Evolutionary conservation across 1,284 basidiomycete species (phyloP), one percentile per base, ranked within the genome.

Genomic region (Trametes sp.): DNA sequence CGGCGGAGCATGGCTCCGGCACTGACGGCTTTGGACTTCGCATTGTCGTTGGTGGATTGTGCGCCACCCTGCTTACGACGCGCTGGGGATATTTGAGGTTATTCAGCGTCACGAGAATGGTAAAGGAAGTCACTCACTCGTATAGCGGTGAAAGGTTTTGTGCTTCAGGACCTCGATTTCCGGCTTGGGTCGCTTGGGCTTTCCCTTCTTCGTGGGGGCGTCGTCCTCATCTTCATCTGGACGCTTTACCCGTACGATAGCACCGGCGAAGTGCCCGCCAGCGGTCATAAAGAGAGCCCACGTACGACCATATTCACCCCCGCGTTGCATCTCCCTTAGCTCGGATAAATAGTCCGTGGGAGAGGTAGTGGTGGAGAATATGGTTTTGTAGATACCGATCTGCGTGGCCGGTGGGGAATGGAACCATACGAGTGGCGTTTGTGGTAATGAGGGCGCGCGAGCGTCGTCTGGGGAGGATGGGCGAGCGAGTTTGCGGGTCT

Each of bases 131-230:
- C 23, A 60, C 86, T 63, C 63, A 97, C 95, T 99, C 0, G 98
- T 99, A 76, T 99, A 99, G 8, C 98, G 89, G 77, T 99, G 98
- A 77, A 98, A 99, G 0, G 98, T 98, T 79, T 99, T 99, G 75
- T 98, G 95, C 63, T 84, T 84, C 45, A 99, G 72, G 2, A 99
- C 86, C 71, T 96, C 90, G 2, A 90, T 87, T 54, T 92, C 88
- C 3, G 87, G 80, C 69, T 83, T 88, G 0, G 85, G 81, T 65
- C 77, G 88, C 75, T 77, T 87, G 65, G 82, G 82, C 69, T 87
- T 89, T 64, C 87, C 85, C 65, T 81, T 87, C 70, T 81, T 84
- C 57, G 80, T 82, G 36, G 74, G 73, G 35, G 64, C 74, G 38
- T 82, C 77, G 28, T 78, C 79, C 42, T 81, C 77, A 21, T 82